These are phyloP conservation scores for Anethum foeniculum DNA, from an alignment of 140 eudicot species.

Conservation along the genomic window DNA sequence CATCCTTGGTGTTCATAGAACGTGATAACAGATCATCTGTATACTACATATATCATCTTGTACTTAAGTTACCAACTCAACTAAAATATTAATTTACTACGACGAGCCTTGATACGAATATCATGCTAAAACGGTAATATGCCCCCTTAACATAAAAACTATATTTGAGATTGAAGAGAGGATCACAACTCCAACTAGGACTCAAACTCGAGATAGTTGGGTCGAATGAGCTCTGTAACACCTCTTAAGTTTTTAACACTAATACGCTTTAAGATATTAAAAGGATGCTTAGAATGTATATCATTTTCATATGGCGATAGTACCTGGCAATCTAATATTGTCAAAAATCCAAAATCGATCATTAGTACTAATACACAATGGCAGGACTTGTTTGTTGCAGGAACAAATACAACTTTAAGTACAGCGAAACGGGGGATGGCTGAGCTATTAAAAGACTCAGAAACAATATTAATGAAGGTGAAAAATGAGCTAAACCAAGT, in stretches of 20 bases:
- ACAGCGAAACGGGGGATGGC: background rate
- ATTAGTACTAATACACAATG: background rate
- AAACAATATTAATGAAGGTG: background rate
- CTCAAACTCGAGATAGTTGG: background rate
- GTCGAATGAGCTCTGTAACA: background rate
- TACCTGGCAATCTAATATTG: background rate
- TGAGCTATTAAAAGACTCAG: background rate
- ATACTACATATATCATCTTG: background rate
- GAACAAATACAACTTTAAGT: background rate
- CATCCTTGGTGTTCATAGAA: background rate
- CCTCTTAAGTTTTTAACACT: background rate
- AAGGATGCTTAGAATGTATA: background rate
- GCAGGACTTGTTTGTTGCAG: constrained; percentile 1
- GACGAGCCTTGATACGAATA: background rate
- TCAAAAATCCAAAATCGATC: background rate
- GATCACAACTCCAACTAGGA: background rate
- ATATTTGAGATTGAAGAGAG: background rate
- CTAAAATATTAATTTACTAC: background rate
- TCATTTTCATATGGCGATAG: background rate
- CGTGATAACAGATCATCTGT: background rate
- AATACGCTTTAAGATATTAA: background rate
- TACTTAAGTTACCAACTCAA: background rate
- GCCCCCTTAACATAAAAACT: background rate
- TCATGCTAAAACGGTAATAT: background rate
- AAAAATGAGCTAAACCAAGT: background rate